Base-by-base conservation (phyloP, 2,329 filamentous ascomycete genomes). In the Basipetospora chlamydospora region DNA sequence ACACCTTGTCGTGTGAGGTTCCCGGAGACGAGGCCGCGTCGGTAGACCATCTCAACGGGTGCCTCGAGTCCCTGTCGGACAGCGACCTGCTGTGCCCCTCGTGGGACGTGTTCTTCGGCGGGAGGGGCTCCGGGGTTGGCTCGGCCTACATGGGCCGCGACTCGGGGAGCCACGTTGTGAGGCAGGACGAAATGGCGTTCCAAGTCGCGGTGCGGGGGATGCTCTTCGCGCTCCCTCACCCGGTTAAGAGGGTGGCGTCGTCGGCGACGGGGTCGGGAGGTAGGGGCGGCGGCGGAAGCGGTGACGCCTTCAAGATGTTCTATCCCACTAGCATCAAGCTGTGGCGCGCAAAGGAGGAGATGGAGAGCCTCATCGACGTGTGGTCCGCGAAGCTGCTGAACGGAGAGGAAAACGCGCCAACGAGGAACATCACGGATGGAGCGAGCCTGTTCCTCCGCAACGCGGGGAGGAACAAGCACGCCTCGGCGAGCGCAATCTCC, bases 181-280 rank as follows among this genome's bases (percentile, higher is more conserved):
- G 87, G 6, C 88, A 96, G 55, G 86, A 95, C 43, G 90, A 98
- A 51, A 87, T 98, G 52, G 78, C 81, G 17, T 96, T 95, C 44
- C 84, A 98, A 45, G 77, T 88, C 13, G 86, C 86, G 4, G 83
- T 93, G 0, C 75, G 87, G 10, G 90, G 90, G 1, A 59, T 96
- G 34, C 58, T 95, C 0, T 93, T 93, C 52, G 78, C 77, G 8
- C 67, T 98, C 2, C 90, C 90, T 2, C 73, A 73, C 46, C 88
- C 88, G 0, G 90, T 98, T 8, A 88, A 83, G 52, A 70, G 77
- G n/a, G 67, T 66, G 65, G 53, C 62, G 47, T 35, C 32, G n/a
- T n/a, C n/a, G n/a, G n/a, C n/a, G n/a, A n/a, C n/a, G n/a, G n/a
- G n/a, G n/a, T n/a, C n/a, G n/a, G n/a, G n/a, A n/a, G n/a, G n/a